phyloP scores from a whole-genome alignment of 2,329 filamentous ascomycete genomes.

The Madurella mycetomatis region DNA sequence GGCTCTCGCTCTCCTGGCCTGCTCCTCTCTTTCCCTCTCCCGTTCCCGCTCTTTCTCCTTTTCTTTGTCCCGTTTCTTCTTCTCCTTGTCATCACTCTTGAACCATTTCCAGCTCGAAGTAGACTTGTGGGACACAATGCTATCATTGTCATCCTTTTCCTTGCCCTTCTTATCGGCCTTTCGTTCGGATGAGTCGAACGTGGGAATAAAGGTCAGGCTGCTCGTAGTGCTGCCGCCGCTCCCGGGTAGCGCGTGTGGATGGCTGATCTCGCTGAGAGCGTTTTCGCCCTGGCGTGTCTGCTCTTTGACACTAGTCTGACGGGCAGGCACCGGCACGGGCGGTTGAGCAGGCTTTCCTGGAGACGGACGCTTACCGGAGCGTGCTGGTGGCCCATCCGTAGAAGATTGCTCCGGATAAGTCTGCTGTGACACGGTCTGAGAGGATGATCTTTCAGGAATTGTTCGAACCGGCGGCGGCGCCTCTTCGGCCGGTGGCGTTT shows the following conservation, averaged over 20 bases:
- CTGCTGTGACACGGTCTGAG: constrained; percentile 44
- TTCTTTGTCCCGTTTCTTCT: constrained; percentile 59
- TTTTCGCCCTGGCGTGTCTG: constrained; percentile 20
- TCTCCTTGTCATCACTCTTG: constrained; percentile 71
- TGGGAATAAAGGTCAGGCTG: constrained; percentile 75
- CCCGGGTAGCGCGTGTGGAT: constrained; percentile 65
- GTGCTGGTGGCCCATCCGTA: constrained; percentile 29
- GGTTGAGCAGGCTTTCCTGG: constrained; percentile 15
- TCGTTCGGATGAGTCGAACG: constrained; percentile 50
- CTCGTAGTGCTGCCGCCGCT: constrained; percentile 66
- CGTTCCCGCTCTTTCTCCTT: constrained; percentile 50
- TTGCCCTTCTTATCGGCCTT: constrained; percentile 71
- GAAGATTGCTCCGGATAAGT: constrained; percentile 38
- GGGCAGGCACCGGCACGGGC: constrained; percentile 1
- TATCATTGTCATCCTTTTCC: constrained; percentile 60
- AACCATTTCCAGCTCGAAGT: constrained; percentile 82
- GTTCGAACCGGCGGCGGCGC: constrained; percentile 29
- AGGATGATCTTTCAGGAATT: constrained; percentile 54
- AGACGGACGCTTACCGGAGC: constrained; percentile 31
- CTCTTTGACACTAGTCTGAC: constrained; percentile 14
- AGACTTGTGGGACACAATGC: constrained; percentile 73
- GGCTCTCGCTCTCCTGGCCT: constrained; percentile 46
- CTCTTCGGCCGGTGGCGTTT: constrained; percentile 51
- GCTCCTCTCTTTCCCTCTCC: constrained; percentile 62
- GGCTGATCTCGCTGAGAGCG: constrained; percentile 59